Conservation (phyloP, 768 basidiomycete species). For the Auricularia sp. region DNA sequence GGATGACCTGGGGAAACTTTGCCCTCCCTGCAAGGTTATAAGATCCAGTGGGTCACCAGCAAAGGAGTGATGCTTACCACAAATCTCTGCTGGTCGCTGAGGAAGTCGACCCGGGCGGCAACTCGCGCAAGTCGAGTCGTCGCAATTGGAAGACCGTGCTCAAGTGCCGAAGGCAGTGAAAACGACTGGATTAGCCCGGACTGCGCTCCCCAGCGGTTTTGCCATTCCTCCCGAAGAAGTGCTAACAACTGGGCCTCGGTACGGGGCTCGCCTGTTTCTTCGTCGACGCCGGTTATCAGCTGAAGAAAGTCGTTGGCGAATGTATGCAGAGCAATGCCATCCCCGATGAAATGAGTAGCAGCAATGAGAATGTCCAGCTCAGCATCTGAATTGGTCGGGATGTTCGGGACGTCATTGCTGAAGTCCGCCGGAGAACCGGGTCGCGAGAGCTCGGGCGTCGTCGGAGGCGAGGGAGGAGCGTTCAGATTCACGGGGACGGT, state of each 20-base stretch:
- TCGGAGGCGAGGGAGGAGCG: conserved; percentile 26
- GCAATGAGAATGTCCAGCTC: conserved; percentile 61
- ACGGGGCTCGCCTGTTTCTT: conserved; percentile 5
- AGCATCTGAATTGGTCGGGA: conserved; percentile 5
- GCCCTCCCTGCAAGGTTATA: conserved; percentile 52
- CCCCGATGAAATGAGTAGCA: conserved; percentile 74
- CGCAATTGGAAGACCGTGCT: conserved; percentile 36
- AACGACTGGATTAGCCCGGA: conserved; percentile 7
- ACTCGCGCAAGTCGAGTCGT: conserved; percentile 31
- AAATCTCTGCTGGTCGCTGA: conserved; percentile 41
- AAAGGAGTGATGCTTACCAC: conserved; percentile 31
- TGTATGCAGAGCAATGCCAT: conserved; percentile 78
- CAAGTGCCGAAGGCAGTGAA: conserved; percentile 37
- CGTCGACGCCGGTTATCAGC: conserved; percentile 35
- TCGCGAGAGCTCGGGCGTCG: conserved; percentile 13
- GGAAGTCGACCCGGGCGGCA: conserved; percentile 47
- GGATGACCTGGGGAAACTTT: conserved; percentile 47
- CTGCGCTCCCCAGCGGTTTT: conserved; percentile 16
- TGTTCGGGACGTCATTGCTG: not conserved
- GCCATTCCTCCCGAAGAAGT: conserved; percentile 25
- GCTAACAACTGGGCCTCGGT: conserved; percentile 8
- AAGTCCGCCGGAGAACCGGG: not conserved
- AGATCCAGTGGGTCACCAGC: not conserved
- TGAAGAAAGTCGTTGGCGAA: conserved; percentile 74
- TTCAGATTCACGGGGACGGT: conserved; percentile 16